A percentile compares a stretch with the other conserved stretches of the same genome.
Conservation (phyloP, 2,329 filamentous ascomycete genomes). For the Beauveria sp. region DNA sequence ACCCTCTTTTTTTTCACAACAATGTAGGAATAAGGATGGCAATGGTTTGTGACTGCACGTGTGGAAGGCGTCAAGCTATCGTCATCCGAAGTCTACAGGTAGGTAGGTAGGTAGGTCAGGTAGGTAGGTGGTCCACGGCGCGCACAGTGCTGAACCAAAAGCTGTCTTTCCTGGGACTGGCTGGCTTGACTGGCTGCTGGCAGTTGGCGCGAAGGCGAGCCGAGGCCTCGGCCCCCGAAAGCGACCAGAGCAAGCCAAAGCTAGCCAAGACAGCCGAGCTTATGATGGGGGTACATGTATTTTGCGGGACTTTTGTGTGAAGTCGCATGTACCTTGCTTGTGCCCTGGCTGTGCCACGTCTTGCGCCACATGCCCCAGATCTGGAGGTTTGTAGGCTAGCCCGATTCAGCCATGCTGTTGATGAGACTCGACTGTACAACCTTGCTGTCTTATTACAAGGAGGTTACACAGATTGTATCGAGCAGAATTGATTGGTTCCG, state of each 20-base stretch:
- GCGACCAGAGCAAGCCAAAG: not conserved
- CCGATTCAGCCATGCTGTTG: not conserved
- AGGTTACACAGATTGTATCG: too few relatives aligned
- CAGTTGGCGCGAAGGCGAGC: conserved; percentile 6
- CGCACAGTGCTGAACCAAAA: not conserved
- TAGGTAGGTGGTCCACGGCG: not conserved
- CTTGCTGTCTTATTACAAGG: not conserved
- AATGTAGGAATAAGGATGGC: not conserved
- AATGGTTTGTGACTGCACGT: not conserved
- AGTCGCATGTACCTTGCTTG: not conserved
- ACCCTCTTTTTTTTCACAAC: too few relatives aligned
- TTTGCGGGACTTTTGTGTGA: not conserved
- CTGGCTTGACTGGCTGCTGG: not conserved
- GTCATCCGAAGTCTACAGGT: not conserved
- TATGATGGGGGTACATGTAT: not conserved
- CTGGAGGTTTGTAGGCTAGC: not conserved
- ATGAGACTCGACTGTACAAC: not conserved
- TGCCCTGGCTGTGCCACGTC: not conserved
- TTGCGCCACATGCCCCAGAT: conserved; percentile 6
- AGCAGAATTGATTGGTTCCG: too few relatives aligned
- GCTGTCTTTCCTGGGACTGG: not conserved
- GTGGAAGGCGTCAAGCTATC: not conserved
- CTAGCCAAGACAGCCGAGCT: not conserved
- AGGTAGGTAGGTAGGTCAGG: not conserved
- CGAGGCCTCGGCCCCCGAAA: conserved; percentile 10